Base-by-base conservation (phyloP, 306 rosid species). In the Quercus parvula region DNA sequence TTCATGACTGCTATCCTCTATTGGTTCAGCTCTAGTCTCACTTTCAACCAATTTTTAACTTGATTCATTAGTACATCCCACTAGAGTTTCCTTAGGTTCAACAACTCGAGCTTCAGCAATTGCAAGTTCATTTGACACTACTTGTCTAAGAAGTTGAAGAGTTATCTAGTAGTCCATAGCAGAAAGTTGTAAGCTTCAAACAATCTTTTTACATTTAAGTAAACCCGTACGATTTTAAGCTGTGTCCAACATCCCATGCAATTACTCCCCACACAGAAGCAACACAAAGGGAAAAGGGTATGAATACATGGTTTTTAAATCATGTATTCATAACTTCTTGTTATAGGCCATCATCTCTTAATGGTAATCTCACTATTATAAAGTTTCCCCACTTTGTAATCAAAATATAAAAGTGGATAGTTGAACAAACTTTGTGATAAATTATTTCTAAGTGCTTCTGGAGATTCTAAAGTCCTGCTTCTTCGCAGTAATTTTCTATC, bases 391-490 rank as follows among this genome's bases (percentile, higher is more conserved):
- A 28, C 74, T 56, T 31, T 74, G 61, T 28, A 44, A 72, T 24
- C 15, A 81, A 55, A 74, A 73, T 80, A 62, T 51, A 24, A 70
- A 66, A 25, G 4, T 19, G 38, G 25, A 75, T 58, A 64, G 24
- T 62, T 74, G 6, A 76, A 79, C 85, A 81, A 82, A 96, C 99
- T 98, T 96, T 96, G 75, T 93, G 91, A 75, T 93, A 96, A 68
- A 96, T 91, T 88, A 91, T 96, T 81, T 96, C 99, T 57, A 93
- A 89, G 73, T 93, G 96, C 91, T 96, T 96, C 84, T 93, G 98
- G 79, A 93, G 99, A 84, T 96, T 96, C 79, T 98, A 82, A 59
- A 96, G 97, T 52, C 98, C 97, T 30, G 98, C 88, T 87, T 95
- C 99, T 56, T 97, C 90, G 79, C 96, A 93, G 79, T 96, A 96